A percentile compares a stretch with the other conserved stretches of the same genome.
phyloP scores from a whole-genome alignment of 1,284 basidiomycete species.

The Sporisorium graminicola region DNA sequence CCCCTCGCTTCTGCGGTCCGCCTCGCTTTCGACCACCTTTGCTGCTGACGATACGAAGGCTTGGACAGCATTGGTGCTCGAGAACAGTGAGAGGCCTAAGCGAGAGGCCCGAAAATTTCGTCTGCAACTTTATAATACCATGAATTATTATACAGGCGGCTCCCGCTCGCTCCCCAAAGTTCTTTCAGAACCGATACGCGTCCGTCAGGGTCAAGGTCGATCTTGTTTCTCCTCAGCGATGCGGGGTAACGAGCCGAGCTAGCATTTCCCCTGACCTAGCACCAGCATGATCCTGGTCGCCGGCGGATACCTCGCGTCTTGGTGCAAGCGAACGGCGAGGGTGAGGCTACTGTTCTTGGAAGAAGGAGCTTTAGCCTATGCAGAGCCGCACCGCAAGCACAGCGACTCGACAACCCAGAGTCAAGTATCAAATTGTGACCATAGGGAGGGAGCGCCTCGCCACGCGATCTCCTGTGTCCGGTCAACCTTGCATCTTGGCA shows the following conservation, averaged over 20 bases:
- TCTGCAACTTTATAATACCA: not conserved
- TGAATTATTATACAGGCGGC: not conserved
- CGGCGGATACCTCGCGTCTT: not conserved
- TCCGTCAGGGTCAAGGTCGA: not conserved
- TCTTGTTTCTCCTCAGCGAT: not conserved
- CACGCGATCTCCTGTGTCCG: not conserved
- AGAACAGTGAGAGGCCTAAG: not conserved
- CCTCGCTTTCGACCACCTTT: not conserved
- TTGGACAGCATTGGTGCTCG: not conserved
- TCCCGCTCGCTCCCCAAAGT: not conserved
- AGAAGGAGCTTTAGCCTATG: not conserved
- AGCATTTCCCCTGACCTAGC: not conserved
- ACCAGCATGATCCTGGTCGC: slow-evolving; percentile 4
- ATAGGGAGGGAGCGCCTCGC: not conserved
- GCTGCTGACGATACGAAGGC: not conserved
- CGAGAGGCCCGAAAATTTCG: not conserved
- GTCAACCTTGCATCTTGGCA: slow-evolving; percentile 6
- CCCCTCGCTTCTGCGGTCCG: not conserved
- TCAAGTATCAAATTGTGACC: too few species aligned
- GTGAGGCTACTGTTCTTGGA: not conserved
- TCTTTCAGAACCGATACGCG: not conserved
- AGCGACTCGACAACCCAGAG: not conserved
- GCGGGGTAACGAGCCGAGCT: slow-evolving; percentile 8
- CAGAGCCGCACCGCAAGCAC: not conserved
- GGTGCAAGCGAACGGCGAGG: not conserved